Base-by-base conservation (phyloP, 2,329 filamentous ascomycete genomes). In the Talaromyces pinophilus region DNA sequence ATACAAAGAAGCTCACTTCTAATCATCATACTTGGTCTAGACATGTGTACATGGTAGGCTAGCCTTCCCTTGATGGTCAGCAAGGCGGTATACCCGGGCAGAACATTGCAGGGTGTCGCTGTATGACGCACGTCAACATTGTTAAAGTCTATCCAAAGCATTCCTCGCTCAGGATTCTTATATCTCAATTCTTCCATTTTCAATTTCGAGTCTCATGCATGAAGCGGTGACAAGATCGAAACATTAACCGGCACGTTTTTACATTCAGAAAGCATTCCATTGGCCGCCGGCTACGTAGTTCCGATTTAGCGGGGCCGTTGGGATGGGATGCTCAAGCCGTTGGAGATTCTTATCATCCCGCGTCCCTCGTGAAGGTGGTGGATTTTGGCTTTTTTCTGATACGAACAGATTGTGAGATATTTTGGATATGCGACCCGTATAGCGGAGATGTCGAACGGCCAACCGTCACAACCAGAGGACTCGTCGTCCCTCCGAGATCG, bases 401-500 rank as follows among this genome's bases (percentile, higher is more conserved):
- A 25, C 19, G 17, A 19, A 50, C 15, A 25, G 30, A 52, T 33
- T 22, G 33, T 35, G 19, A 13, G 17, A 19, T 13, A 42, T 30
- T 25, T 52, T 38, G n/a, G 42, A 48, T 54, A 64, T 64, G 62
- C 62, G 40, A 33, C 44, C 30, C 42, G 11, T 52, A 42, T 52
- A 67, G 54, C 44, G 40, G 25, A 46, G 19, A 67, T 67, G 65
- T 48, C 65, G 11, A 59, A 67, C 30, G 55, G 50, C 28, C 60
- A 55, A 54, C 33, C 25, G 15, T 60, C 52, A 63, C 52, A 54
- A 50, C 54, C 54, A 30, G 65, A 63, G 25, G 65, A 60, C 22
- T 50, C 65, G 13, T 42, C 60, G 30, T 59, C 65, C 40, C 67
- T 78, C 62, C 75, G 75, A 64, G 73, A 76, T 46, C 67, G 67